Evolutionary conservation across 345 rosid genomes (phyloP).

Genomic region (Psidium friedrichsthalianum): DNA sequence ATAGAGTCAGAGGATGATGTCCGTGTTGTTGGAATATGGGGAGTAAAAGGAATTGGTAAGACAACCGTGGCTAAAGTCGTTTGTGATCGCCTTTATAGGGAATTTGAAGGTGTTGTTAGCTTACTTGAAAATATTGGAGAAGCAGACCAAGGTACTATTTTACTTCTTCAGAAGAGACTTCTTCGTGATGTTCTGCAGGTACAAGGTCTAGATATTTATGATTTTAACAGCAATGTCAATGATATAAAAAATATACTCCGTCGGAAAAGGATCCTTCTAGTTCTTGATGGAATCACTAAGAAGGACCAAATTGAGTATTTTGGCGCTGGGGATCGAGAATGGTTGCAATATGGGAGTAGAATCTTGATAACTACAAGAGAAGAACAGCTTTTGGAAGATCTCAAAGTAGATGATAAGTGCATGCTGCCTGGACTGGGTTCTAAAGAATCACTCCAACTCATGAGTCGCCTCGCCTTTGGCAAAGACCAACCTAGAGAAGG

Average conservation of each 20-base stretch:
- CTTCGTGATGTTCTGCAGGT: background rate
- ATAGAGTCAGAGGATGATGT: background rate
- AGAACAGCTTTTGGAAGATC: background rate
- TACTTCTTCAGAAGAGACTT: background rate
- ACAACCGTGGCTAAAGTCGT: background rate
- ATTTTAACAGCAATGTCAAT: background rate
- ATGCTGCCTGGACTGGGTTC: background rate
- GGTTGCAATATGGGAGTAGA: background rate
- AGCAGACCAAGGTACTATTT: background rate
- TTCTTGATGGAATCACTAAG: background rate
- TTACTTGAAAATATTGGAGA: background rate
- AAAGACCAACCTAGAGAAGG: background rate
- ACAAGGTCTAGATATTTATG: background rate
- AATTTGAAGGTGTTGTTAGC: slow-evolving; percentile 1
- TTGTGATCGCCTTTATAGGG: background rate
- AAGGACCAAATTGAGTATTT: background rate
- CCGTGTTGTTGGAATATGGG: background rate
- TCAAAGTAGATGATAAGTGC: background rate
- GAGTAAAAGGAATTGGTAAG: background rate
- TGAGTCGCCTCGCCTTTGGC: background rate
- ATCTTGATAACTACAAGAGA: slow-evolving; percentile 2
- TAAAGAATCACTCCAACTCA: background rate
- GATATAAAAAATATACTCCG: background rate
- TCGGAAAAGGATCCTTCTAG: background rate
- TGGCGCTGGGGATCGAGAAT: background rate